Conservation (phyloP, 2,329 filamentous ascomycete genomes). For the Neoarthrinium moseri region DNA sequence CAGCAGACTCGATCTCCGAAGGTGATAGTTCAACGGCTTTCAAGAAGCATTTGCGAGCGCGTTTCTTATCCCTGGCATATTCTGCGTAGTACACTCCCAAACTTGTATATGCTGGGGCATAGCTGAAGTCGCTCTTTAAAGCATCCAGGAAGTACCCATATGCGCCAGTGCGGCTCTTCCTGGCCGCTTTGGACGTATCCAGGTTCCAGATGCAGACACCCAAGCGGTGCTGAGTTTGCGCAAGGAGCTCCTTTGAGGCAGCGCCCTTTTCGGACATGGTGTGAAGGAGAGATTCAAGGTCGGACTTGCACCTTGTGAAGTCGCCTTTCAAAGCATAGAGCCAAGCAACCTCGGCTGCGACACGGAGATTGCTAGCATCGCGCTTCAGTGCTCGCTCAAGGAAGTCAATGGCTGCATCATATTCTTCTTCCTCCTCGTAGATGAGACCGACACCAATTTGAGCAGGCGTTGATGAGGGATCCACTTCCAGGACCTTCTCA, state of each 20-base stretch:
- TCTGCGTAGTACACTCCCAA: conserved; percentile 90
- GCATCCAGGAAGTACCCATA: conserved; percentile 82
- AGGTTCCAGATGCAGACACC: conserved; percentile 85
- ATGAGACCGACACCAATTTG: conserved; percentile 90
- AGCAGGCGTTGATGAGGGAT: conserved; percentile 74
- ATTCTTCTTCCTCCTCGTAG: conserved; percentile 90
- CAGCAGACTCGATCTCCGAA: conserved; percentile 81
- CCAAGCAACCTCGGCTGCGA: conserved; percentile 89
- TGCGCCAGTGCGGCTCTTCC: conserved; percentile 78
- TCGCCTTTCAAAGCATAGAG: conserved; percentile 82
- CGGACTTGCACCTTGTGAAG: conserved; percentile 63
- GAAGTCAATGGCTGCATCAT: conserved; percentile 76
- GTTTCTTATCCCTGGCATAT: conserved; percentile 81
- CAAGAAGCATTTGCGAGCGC: conserved; percentile 90
- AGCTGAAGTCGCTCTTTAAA: conserved; percentile 82
- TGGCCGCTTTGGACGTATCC: conserved; percentile 69
- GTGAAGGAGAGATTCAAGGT: conserved; percentile 68
- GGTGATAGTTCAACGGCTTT: conserved; percentile 93
- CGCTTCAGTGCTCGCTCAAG: conserved; percentile 72
- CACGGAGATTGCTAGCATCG: conserved; percentile 71
- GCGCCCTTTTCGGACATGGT: conserved; percentile 50
- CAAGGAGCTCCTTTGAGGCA: conserved; percentile 67
- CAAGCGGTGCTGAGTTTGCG: conserved; percentile 83
- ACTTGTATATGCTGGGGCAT: conserved; percentile 86
- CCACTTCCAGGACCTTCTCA: conserved; percentile 73